Conservation (phyloP, 139 green algal genomes). For the Pseudopediastrum boryanum region DNA sequence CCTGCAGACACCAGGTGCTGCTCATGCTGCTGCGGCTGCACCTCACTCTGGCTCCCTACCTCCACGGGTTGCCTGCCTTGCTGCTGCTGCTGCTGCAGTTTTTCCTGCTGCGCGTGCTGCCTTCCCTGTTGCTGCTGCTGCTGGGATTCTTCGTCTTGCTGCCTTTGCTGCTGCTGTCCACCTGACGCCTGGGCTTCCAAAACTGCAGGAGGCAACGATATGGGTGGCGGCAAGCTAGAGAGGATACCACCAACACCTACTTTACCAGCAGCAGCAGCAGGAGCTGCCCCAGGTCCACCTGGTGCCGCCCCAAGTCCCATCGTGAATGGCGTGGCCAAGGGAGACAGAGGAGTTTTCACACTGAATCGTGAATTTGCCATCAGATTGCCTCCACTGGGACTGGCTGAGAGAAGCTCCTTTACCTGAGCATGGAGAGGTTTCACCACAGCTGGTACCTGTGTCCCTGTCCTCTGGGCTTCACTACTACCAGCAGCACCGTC, state of each 20-base stretch:
- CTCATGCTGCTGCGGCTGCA: neutral
- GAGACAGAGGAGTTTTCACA: too few relatives aligned
- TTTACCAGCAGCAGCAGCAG: neutral
- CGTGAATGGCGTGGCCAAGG: too few relatives aligned
- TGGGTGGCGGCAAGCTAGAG: too few relatives aligned
- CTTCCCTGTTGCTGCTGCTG: conserved; percentile 6
- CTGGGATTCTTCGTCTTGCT: neutral
- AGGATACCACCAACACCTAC: neutral
- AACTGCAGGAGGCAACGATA: neutral
- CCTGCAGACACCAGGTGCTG: neutral
- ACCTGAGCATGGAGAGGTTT: too few relatives aligned
- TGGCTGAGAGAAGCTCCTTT: too few relatives aligned
- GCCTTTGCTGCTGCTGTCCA: conserved; percentile 4
- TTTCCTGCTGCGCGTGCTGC: neutral
- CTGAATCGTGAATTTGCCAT: too few relatives aligned
- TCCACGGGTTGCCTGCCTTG: neutral
- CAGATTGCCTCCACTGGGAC: too few relatives aligned
- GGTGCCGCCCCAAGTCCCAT: too few relatives aligned
- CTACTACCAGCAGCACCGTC: too few relatives aligned
- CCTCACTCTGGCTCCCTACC: neutral
- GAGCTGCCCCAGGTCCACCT: neutral
- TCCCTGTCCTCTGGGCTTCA: too few relatives aligned
- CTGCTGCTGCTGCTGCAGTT: neutral
- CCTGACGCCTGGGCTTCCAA: neutral
- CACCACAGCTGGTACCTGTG: too few relatives aligned